Base-by-base conservation (phyloP, 2,329 filamentous ascomycete species). In the Chaetomium globosum region DNA sequence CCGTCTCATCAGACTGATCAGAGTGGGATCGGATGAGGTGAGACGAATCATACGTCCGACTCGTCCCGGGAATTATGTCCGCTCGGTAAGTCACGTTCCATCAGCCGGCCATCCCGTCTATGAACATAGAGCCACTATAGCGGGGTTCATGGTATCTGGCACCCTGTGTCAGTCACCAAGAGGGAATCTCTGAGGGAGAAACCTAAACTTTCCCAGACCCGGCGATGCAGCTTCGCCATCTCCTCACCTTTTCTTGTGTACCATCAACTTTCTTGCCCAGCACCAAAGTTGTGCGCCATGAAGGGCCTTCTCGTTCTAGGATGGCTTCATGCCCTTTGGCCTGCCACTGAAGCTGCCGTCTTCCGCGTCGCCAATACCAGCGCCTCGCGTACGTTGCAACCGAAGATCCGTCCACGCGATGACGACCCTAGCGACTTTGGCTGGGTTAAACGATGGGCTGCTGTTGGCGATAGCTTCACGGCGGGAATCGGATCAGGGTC, bases 381-480 rank as follows among this genome's bases (percentile, higher is more conserved):
- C 23, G 26, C 28, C 51, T 48, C 46, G n/a, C 10, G 3, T 23
- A n/a, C 6, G 16, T n/a, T 53, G 23, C 23, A 53, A 19, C 51
- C 51, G 16, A 53, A 53, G 21, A 8, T 58, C 23, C 55, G 55
- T 6, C 43, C 57, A 23, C 57, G 57, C n/a, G 57, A 33, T 36
- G 48, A 52, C 4, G 57, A 59, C 46, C 57, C 57, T 9, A 33
- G 43, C 16, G 69, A 71, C 61, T 72, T 76, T 28, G 51, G 48
- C 52, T 76, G 73, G 73, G 70, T 77, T 39, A 68, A 71, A 57
- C 68, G 70, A 7, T 77, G 73, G 70, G 77, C 75, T 1, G 76
- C 76, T 52, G 70, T 78, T 16, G 77, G 77, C 10, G 77, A 78
- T 66, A 78, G 76, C 63, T 78, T 70, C 62, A 78, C 75, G 4